phyloP scores from a whole-genome alignment of 73 alveolate species.

The Stentor roeselii region DNA sequence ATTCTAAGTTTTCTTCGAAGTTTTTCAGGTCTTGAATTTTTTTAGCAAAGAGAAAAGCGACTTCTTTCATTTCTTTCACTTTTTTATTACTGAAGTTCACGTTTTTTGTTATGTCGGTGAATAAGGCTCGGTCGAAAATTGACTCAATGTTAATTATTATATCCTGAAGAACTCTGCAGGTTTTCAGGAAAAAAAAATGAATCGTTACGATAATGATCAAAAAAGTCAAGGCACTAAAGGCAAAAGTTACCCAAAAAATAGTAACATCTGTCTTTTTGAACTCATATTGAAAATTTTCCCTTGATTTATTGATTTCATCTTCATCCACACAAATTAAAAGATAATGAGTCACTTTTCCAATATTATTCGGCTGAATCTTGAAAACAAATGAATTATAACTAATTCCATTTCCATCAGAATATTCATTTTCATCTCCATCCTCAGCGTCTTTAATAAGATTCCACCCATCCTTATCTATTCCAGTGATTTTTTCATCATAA shows the following conservation, averaged over 20 bases:
- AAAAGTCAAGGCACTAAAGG: neutral
- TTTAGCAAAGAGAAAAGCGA: no score
- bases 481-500: conserved; percentile 4
- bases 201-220: neutral
- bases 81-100: neutral
- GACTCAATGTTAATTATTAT: no score
- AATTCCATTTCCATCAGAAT: conserved; percentile 5
- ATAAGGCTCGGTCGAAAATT: neutral
- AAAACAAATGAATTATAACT: neutral
- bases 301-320: neutral
- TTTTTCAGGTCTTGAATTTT: neutral
- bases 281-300: neutral
- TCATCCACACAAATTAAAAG: neutral
- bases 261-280: neutral
- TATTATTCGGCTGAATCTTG: neutral
- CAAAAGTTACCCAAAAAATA: conserved; percentile 3
- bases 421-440: neutral
- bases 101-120: neutral
- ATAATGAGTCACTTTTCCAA: conserved; percentile 3
- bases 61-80: neutral
- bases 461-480: neutral
- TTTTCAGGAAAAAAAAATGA: neutral
- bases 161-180: no score
- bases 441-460: neutral
- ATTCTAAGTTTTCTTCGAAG: neutral